Evolutionary conservation across 2,329 filamentous ascomycete genomes (phyloP).

Genomic region (Aspergillus japonicus): DNA sequence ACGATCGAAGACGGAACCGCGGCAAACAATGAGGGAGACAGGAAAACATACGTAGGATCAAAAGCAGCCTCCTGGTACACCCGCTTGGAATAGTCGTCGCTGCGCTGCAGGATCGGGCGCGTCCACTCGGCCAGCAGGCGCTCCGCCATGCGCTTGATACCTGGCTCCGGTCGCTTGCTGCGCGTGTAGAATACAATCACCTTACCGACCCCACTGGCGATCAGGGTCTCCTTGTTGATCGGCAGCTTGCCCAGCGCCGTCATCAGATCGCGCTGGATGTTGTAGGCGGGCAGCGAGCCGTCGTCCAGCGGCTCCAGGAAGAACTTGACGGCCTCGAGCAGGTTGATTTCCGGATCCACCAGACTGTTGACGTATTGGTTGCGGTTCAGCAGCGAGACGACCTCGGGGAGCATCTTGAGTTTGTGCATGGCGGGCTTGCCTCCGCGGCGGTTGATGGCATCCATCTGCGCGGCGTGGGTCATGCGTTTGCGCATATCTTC

Average conservation of each 20-base stretch:
- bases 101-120: conserved; percentile 86
- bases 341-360: conserved; percentile 91
- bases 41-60: conserved; percentile 52
- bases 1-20: conserved; percentile 1
- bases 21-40: background rate
- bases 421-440: conserved; percentile 86
- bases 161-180: conserved; percentile 81
- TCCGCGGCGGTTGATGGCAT: conserved; percentile 76
- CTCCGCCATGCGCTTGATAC: conserved; percentile 92
- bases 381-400: conserved; percentile 82
- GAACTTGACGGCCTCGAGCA: conserved; percentile 91
- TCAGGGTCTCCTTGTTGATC: conserved; percentile 84
- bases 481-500: conserved; percentile 83
- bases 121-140: conserved; percentile 94
- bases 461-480: conserved; percentile 83
- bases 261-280: conserved; percentile 94
- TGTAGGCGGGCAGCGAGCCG: conserved; percentile 90
- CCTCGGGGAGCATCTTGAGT: conserved; percentile 87
- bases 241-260: conserved; percentile 74
- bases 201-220: conserved; percentile 92
- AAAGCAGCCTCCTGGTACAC: conserved; percentile 58
- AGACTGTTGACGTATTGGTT: conserved; percentile 79
- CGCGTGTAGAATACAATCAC: conserved; percentile 96
- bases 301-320: conserved; percentile 95
- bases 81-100: conserved; percentile 90